Evolutionary conservation across 2,329 filamentous ascomycete species (phyloP), one percentile per base, ranked within the genome.

Genomic region (Pseudopithomyces maydicus): DNA sequence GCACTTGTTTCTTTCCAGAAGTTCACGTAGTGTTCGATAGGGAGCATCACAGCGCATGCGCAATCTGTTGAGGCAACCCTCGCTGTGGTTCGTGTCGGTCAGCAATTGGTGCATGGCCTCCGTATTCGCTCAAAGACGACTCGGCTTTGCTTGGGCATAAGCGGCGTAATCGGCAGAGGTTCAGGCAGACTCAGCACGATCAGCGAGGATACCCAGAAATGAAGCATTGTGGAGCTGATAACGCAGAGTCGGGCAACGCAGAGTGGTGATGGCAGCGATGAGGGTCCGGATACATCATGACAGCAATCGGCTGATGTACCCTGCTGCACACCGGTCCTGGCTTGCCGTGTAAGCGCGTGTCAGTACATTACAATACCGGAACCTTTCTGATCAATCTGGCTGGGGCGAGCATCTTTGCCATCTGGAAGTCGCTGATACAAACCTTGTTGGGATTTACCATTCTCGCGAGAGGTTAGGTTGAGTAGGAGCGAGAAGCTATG

Each of bases 111-210:
- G 54, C 41, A 43, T 23, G 14, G 2, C 1, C 11, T 3, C 17
- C 39, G 39, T 42, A 20, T 17, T 39, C 20, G 46, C 46, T 32
- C 47, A 29, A 41, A 22, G 46, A 19, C 19, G 20, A 39, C 20
- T 49, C 46, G 35, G 33, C 33, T 49, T 39, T 17, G 12, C 19
- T 49, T 33, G 35, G 20, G 15, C 15, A 6, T 33, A 10, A 58
- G 59, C 56, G 54, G 26, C 15, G 20, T 33, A 17, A 58, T 63
- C 56, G 56, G 26, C 58, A 49, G 33, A 22, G 20, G 43, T 54
- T 62, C 56, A 48, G 57, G 53, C 59, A 59, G 57, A 52, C 59
- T 60, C 55, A 29, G 48, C n/a, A 11, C 42, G n/a, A 22, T 54
- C 50, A 47, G 47, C 39, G 46, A 57, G 11, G 43, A 33, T 23